These are phyloP conservation scores for Aspergillus calidoustus DNA, from an alignment of 2,329 filamentous ascomycete species.

Conservation along the genomic window DNA sequence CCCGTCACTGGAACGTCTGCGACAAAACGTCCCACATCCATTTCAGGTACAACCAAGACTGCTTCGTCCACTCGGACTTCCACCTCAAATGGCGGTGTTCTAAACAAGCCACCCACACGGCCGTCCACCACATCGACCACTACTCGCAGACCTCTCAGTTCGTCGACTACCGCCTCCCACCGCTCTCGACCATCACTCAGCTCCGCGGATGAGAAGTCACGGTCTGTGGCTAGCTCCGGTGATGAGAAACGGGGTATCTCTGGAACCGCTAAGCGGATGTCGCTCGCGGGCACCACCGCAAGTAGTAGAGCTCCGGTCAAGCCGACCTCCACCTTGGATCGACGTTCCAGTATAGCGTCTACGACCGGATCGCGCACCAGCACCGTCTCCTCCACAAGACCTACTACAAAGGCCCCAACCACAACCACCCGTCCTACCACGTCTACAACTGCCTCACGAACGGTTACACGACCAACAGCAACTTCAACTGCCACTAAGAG, in stretches of 20 bases:
- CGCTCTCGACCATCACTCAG: conserved; percentile 48
- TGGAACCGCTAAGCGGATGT: conserved; percentile 50
- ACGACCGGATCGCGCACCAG: conserved; percentile 28
- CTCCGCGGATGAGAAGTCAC: conserved; percentile 49
- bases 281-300: conserved; percentile 44
- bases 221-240: conserved; percentile 48
- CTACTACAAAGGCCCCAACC: conserved; percentile 32
- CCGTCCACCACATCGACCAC: conserved; percentile 38
- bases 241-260: conserved; percentile 51
- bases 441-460: conserved; percentile 27
- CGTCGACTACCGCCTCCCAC: conserved; percentile 44
- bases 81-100: conserved; percentile 40
- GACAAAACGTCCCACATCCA: conserved; percentile 43
- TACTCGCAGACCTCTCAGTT: conserved; percentile 42
- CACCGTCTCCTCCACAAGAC: conserved; percentile 31
- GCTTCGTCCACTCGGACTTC: conserved; percentile 34
- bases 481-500: conserved; percentile 35
- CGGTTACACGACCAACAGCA: conserved; percentile 23
- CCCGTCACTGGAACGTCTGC: conserved; percentile 40
- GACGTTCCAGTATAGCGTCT: conserved; percentile 44
- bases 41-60: conserved; percentile 35
- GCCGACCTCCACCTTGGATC: conserved; percentile 40
- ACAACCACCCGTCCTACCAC: conserved; percentile 32
- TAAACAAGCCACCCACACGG: conserved; percentile 52
- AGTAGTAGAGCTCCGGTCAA: conserved; percentile 39